Evolutionary conservation across 495 filamentous ascomycete species (phyloP), one percentile per base, ranked within the genome.

Genomic region (Aspergillus funiculosus): DNA sequence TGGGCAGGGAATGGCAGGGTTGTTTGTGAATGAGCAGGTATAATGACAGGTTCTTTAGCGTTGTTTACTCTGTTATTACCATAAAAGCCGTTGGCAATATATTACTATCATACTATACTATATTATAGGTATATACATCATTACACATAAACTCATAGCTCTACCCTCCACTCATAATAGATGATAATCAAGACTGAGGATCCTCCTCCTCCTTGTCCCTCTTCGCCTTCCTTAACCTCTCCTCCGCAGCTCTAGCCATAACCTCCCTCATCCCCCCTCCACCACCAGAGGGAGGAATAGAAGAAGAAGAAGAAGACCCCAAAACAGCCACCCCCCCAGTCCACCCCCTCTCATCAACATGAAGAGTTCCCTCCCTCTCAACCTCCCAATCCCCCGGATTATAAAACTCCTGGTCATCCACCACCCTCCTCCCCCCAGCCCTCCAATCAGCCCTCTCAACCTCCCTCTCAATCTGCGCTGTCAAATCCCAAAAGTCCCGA

Each of bases 401-500:
- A 67, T 86, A 90, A 61, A 83, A 87, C 49, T 85, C 83, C 48
- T 13, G 37, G 1, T 35, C 41, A 18, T 72, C 70, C 13, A 77
- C 82, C 3, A 94, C 62, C 13, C 67, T 74, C 31, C 74, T 62
- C 5, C 89, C 90, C 0, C 81, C 80, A 14, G 60, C 64, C 53
- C 65, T 82, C 80, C 82, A 94, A 71, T 95, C 92, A 34, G 71
- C 81, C 46, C 54, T 62, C 41, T 83, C 85, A 20, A 95, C 90
- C 75, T 95, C 90, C 48, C 67, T 74, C 73, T 96, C 92, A 59
- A 97, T 89, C 72, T 82, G 71, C 50, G 78, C 76, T 44, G 82
- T 89, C 66, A 97, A 59, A 43, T 87, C 76, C 91, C 91, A 98
- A 60, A 98, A 98, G 9, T 82, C 63, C 10, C 79, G 67, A 63